Evolutionary conservation across 768 basidiomycete genomes (phyloP), one percentile per base, ranked within the genome.

Genomic region (Phylloporus sp.): DNA sequence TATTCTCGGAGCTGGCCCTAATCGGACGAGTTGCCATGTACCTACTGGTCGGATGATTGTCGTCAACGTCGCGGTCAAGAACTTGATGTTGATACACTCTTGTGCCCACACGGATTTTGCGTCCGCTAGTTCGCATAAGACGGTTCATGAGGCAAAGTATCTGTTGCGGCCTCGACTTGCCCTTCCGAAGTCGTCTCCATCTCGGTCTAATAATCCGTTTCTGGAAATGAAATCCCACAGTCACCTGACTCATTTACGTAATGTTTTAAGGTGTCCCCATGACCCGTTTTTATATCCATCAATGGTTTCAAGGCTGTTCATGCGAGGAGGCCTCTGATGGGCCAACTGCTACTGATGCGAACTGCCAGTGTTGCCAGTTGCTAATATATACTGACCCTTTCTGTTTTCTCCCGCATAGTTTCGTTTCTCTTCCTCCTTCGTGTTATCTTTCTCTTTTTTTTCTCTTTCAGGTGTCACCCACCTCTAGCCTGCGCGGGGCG

Each of bases 281-380:
- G 46, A 28, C 31, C 31, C 8, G 9, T 23, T 23, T 45, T 29
- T 10, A 15, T 26, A 20, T 6, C 20, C 26, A 47, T 47, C 34
- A 38, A 15, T 34, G 3, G 27, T 42, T 35, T 51, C 44, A 41
- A 34, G 47, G 59, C 62, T 55, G 48, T 65, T 26, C 53, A 24
- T n/a, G 29, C 50, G 34, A 50, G 44, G 28, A 35, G 32, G 29
- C 20, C 22, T 54, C 46, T 57, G 61, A 66, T 53, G 55, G 31
- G 26, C 40, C 50, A 58, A 49, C 39, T 40, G 42, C 22, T 35
- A 13, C 18, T 67, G 59, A 66, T 68, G 54, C 39, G 49, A 53
- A 38, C 54, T 43, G 55, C 49, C 52, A 43, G 34, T 18, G 53
- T 41, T 11, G 24, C 42, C 35, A 39, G 43, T 27, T 6, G 20